These are phyloP conservation scores for Blastobotrys muscicola DNA, from an alignment of 805 yeast species.

Conservation along the genomic window DNA sequence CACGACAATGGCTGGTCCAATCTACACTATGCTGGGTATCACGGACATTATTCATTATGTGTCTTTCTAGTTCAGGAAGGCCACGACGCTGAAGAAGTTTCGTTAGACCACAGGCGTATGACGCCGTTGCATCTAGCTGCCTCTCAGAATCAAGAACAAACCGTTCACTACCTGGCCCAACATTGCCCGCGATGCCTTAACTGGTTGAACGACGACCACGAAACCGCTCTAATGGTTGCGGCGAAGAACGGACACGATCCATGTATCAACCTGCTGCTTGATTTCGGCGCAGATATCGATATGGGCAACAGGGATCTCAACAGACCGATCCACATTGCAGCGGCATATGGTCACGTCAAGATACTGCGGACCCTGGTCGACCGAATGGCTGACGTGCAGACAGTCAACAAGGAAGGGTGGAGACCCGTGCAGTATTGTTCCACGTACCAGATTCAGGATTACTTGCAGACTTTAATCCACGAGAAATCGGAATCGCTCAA, in stretches of 20 bases:
- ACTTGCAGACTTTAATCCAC: conserved; percentile 27
- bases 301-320: conserved; percentile 65
- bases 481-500: conserved; percentile 14
- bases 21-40: conserved; percentile 68
- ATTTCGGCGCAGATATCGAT: conserved; percentile 70
- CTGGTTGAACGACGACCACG: conserved; percentile 42
- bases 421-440: conserved; percentile 51
- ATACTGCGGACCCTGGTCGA: conserved; percentile 46
- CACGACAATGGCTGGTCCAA: conserved; percentile 73
- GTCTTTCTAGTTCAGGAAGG: conserved; percentile 44
- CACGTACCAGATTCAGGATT: conserved; percentile 41
- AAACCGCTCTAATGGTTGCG: conserved; percentile 52
- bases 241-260: conserved; percentile 50
- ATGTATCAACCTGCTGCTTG: conserved; percentile 54
- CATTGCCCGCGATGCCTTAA: conserved; percentile 51
- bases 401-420: conserved; percentile 53
- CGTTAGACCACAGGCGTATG: conserved; percentile 43
- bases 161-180: conserved; percentile 63
- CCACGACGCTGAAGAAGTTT: conserved; percentile 43
- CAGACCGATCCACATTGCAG: conserved; percentile 77
- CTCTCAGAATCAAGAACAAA: conserved; percentile 53
- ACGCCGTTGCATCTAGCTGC: conserved; percentile 69
- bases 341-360: conserved; percentile 54
- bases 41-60: conserved; percentile 64
- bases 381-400: conserved; percentile 39